Percentiles rank a stretch among this genome's conserved stretches.
phyloP scores from a whole-genome alignment of 768 basidiomycete genomes.

The Suillus plorans region DNA sequence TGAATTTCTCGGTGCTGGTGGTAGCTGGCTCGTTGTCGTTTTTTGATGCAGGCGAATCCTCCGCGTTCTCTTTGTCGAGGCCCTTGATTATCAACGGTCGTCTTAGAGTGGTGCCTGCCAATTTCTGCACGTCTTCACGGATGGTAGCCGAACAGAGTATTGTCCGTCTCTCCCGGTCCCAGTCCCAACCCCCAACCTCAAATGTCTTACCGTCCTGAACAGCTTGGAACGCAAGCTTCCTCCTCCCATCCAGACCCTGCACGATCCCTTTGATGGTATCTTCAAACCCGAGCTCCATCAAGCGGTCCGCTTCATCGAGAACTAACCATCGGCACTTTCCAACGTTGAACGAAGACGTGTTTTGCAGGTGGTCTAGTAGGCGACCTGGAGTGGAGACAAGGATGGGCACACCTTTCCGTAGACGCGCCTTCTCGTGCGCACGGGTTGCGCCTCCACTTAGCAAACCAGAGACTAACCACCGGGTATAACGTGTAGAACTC shows the following conservation, averaged over 20 bases:
- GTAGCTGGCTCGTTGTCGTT: conserved; percentile 17
- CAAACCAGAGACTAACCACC: conserved; percentile 93
- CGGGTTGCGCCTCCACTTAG: conserved; percentile 93
- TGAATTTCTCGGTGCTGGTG: conserved; percentile 62
- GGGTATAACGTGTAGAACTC: conserved; percentile 52
- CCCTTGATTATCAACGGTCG: conserved; percentile 86
- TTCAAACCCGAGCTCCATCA: conserved; percentile 99
- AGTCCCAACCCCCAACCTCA: conserved; percentile 87
- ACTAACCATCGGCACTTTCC: conserved; percentile 96
- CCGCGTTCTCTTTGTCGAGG: conserved; percentile 45
- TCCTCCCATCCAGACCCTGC: conserved; percentile 79
- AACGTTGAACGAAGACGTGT: conserved; percentile 88
- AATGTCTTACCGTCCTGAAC: conserved; percentile 61
- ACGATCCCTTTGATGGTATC: conserved; percentile 92
- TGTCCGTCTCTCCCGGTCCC: conserved; percentile 74
- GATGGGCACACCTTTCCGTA: conserved; percentile 93
- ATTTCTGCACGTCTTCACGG: conserved; percentile 88
- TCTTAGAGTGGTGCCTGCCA: conserved; percentile 79
- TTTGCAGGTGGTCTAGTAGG: conserved; percentile 93
- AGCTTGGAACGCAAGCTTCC: conserved; percentile 68
- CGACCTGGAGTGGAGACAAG: conserved; percentile 95
- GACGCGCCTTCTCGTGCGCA: conserved; percentile 91
- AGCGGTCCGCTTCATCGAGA: conserved; percentile 93
- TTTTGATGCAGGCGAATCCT: conserved; percentile 15
- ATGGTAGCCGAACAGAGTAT: conserved; percentile 97